Percentiles rank a stretch among this genome's conserved stretches.
Evolutionary conservation across 2,329 filamentous ascomycete genomes (phyloP).

Genomic region (Neopestalotiopsis sp.): DNA sequence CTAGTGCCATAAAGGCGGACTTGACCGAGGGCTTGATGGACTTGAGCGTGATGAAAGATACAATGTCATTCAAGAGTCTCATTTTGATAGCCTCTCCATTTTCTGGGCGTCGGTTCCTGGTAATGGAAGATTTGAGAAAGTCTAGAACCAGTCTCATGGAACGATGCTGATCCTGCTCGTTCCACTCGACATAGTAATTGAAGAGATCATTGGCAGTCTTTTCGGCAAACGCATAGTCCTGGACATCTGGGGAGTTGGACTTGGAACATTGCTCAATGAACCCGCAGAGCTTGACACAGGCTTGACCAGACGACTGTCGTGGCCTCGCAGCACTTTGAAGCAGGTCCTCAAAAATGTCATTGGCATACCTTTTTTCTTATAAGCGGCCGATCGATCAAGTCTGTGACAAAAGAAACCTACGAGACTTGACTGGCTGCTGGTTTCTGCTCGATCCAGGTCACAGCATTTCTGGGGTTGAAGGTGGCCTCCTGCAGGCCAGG

Average conservation of each 20-base stretch:
- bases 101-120: constrained; percentile 52
- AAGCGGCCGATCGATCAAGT: constrained; percentile 14
- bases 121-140: constrained; percentile 56
- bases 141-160: constrained; percentile 69
- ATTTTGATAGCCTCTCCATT: constrained; percentile 46
- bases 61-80: constrained; percentile 54
- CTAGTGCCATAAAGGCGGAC: constrained; percentile 71
- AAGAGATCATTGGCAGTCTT: constrained; percentile 57
- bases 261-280: constrained; percentile 66
- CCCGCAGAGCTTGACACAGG: constrained; percentile 65
- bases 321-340: constrained; percentile 57
- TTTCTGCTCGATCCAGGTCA: constrained; percentile 37
- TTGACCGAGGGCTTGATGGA: constrained; percentile 70
- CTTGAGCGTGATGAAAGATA: constrained; percentile 65
- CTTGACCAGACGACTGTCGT: constrained; percentile 60
- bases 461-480: constrained; percentile 39
- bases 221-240: constrained; percentile 57
- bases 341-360: constrained; percentile 53
- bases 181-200: constrained; percentile 70
- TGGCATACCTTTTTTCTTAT: constrained; percentile 35
- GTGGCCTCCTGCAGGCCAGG: constrained; percentile 30
- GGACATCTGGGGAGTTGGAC: constrained; percentile 49
- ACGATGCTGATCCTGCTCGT: constrained; percentile 68
- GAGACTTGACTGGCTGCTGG: constrained; percentile 29
- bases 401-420: constrained; percentile 29